Evolutionary conservation across 345 rosid species (phyloP).

Genomic region (Atalantia buxifolia): DNA sequence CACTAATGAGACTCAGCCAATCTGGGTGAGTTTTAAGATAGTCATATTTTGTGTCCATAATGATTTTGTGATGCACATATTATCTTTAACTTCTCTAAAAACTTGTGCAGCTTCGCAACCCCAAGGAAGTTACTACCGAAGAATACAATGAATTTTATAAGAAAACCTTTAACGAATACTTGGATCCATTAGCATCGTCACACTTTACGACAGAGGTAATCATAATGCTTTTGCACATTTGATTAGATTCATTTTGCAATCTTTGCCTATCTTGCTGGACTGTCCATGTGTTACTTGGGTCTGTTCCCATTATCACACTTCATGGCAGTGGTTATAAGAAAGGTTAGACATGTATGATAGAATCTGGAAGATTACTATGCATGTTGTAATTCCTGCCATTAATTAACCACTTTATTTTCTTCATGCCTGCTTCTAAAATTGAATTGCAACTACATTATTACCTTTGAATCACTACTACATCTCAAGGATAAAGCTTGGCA

Average conservation of each 20-base stretch:
- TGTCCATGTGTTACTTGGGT: constrained; percentile 44
- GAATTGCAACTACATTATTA: background rate
- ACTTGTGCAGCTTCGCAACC: constrained; percentile 74
- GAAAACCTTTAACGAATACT: constrained; percentile 82
- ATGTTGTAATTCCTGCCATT: background rate
- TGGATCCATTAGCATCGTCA: constrained; percentile 93
- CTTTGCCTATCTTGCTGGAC: background rate
- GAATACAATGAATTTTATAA: constrained; percentile 93
- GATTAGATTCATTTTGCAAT: background rate
- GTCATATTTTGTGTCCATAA: background rate
- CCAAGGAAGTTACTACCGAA: constrained; percentile 83
- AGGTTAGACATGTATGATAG: background rate
- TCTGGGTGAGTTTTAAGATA: constrained; percentile 65
- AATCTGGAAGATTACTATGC: background rate
- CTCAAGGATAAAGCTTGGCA: background rate
- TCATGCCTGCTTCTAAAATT: constrained; percentile 5
- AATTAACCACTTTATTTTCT: background rate
- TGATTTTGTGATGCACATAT: background rate
- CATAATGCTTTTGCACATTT: background rate
- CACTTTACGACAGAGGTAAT: constrained; percentile 97
- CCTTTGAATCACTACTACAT: background rate
- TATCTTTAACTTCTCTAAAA: constrained; percentile 1
- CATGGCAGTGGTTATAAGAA: constrained; percentile 72
- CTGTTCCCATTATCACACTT: constrained; percentile 87
- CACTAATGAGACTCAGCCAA: constrained; percentile 91